Evolutionary conservation across 805 yeast species (phyloP).

Genomic region (Teunomyces barrocoloradensis): DNA sequence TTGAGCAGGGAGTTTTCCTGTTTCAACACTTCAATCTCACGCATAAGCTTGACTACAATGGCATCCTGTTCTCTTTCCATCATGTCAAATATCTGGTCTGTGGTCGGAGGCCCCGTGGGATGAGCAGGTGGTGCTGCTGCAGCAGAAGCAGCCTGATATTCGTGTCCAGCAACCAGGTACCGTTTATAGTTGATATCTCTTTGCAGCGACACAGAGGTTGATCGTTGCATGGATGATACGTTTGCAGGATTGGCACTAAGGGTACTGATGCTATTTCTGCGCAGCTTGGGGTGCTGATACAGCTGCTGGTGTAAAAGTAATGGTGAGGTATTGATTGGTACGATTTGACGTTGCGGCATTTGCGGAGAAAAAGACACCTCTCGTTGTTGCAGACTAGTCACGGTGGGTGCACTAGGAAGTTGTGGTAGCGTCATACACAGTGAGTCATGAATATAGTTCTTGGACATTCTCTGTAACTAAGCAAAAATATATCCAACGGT

Average conservation of each 20-base stretch:
- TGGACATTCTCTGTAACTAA: not conserved
- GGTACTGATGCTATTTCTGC: slow-evolving; percentile 3
- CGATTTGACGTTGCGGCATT: slow-evolving; percentile 4
- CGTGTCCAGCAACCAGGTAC: slow-evolving; percentile 9
- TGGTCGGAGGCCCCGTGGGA: slow-evolving; percentile 13
- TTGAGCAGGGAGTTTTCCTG: slow-evolving; percentile 49
- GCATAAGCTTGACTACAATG: slow-evolving; percentile 62
- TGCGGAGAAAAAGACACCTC: not conserved
- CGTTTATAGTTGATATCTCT: slow-evolving; percentile 2
- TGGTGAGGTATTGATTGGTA: not conserved
- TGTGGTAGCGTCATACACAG: not conserved
- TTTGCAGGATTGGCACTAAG: slow-evolving; percentile 4
- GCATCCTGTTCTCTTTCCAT: slow-evolving; percentile 80
- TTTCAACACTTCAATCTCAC: slow-evolving; percentile 53
- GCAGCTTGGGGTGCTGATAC: slow-evolving; percentile 5
- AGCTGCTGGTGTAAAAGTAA: slow-evolving; percentile 1
- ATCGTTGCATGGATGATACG: slow-evolving; percentile 8
- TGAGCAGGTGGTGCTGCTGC: not conserved
- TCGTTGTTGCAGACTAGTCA: not conserved
- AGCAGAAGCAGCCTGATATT: not conserved
- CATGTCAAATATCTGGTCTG: slow-evolving; percentile 52
- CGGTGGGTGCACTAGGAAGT: not conserved
- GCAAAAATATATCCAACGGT: not conserved
- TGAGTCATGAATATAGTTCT: not conserved
- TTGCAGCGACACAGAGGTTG: slow-evolving; percentile 5